Conservation (phyloP, 1,139 yeast species). For the Yamadazyma dendronema region DNA sequence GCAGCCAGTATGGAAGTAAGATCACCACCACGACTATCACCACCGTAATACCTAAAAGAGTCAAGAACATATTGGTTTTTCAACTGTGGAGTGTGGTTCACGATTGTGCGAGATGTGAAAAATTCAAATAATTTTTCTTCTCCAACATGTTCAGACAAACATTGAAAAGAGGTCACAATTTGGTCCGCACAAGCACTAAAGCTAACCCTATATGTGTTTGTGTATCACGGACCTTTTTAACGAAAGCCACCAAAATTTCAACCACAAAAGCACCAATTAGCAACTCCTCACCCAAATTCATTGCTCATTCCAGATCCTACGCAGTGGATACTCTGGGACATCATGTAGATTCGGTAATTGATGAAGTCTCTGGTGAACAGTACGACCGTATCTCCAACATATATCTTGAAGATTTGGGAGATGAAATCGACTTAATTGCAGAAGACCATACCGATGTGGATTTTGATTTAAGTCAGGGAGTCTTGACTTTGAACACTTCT, state of each 20-base stretch:
- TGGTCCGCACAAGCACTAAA: too few relatives aligned
- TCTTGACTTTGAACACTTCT: slow-evolving; percentile 62
- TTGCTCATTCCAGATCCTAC: slow-evolving; percentile 18
- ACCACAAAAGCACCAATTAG: too few relatives aligned
- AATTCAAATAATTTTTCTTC: neutral
- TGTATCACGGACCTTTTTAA: too few relatives aligned
- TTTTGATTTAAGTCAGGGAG: slow-evolving; percentile 83
- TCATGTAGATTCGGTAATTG: slow-evolving; percentile 49
- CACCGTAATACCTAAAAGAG: slow-evolving; percentile 23
- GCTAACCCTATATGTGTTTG: too few relatives aligned
- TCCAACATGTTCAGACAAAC: neutral
- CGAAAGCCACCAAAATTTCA: too few relatives aligned
- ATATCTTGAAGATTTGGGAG: slow-evolving; percentile 63
- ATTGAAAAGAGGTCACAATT: neutral
- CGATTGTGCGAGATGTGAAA: neutral
- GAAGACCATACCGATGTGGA: slow-evolving; percentile 64
- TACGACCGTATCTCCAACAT: slow-evolving; percentile 61
- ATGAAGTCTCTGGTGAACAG: slow-evolving; percentile 41
- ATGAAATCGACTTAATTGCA: slow-evolving; percentile 60
- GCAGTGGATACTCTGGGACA: slow-evolving; percentile 37
- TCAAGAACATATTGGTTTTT: slow-evolving; percentile 41
- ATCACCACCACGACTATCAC: slow-evolving; percentile 31
- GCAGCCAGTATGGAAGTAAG: slow-evolving; percentile 38
- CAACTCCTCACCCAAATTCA: too few relatives aligned
- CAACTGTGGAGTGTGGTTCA: slow-evolving; percentile 3